Conservation (phyloP, 768 basidiomycete genomes). For the Hericium erinaceus region DNA sequence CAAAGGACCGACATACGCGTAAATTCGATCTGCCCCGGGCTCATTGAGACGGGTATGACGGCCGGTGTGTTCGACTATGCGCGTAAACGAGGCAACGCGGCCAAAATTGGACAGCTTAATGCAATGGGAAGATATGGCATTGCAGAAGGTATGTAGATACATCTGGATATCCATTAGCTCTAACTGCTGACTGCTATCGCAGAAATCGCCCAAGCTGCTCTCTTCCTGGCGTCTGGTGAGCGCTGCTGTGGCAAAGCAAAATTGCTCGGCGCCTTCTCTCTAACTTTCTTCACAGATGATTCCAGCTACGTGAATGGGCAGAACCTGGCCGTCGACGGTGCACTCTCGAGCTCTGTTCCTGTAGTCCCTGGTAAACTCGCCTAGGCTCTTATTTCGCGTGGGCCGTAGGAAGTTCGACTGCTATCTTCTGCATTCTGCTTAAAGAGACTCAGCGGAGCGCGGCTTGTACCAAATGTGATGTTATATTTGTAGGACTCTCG, state of each 20-base stretch:
- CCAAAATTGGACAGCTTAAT: conserved; percentile 78
- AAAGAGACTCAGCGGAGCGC: too few relatives aligned
- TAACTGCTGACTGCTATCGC: background rate
- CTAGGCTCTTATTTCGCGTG: conserved; percentile 16
- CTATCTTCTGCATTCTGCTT: background rate
- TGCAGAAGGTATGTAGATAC: conserved; percentile 48
- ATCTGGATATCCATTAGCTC: background rate
- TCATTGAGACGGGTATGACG: conserved; percentile 95
- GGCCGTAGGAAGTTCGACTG: background rate
- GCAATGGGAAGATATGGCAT: conserved; percentile 77
- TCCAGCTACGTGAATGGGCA: conserved; percentile 92
- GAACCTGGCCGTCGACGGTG: conserved; percentile 80
- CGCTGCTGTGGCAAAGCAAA: background rate
- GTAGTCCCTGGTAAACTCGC: conserved; percentile 68
- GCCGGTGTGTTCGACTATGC: conserved; percentile 67
- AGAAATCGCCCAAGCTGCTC: conserved; percentile 82
- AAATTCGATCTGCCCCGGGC: conserved; percentile 83
- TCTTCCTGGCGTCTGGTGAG: conserved; percentile 82
- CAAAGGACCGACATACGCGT: conserved; percentile 79
- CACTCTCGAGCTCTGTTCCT: conserved; percentile 70
- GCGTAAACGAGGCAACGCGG: conserved; percentile 58
- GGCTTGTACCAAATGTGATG: too few relatives aligned
- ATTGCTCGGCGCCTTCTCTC: background rate
- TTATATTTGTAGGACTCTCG: too few relatives aligned
- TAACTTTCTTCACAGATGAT: conserved; percentile 43